Percentiles rank a stretch among this genome's conserved stretches.
These are phyloP conservation scores for Metarhizium sp. DNA, from an alignment of 2,329 filamentous ascomycete genomes.

Conservation along the genomic window DNA sequence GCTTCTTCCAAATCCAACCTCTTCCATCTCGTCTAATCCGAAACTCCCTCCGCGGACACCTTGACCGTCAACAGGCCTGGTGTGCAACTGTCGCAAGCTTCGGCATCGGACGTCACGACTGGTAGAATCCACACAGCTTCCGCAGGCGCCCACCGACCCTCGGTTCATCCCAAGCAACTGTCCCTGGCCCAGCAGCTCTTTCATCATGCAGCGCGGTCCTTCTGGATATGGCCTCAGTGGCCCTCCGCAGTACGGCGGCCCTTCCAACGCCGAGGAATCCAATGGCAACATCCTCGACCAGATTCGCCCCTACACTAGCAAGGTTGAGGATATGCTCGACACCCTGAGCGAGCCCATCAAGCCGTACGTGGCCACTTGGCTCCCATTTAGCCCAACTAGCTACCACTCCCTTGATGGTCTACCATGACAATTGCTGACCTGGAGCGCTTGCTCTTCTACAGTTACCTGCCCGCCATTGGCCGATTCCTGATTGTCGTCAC, in stretches of 20 bases:
- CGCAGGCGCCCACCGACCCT: slow-evolving; percentile 2
- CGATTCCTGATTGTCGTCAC: slow-evolving; percentile 97
- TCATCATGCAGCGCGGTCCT: slow-evolving; percentile 46
- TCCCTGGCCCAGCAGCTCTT: neutral
- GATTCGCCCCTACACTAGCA: slow-evolving; percentile 91
- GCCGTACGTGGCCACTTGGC: slow-evolving; percentile 49
- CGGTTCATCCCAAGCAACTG: neutral
- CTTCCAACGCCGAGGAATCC: slow-evolving; percentile 44
- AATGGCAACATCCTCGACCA: slow-evolving; percentile 60
- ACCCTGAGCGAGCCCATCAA: slow-evolving; percentile 82
- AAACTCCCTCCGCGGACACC: neutral
- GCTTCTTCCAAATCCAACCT: slow-evolving; percentile 4
- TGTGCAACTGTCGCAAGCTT: neutral
- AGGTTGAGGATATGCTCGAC: slow-evolving; percentile 92
- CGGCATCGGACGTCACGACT: neutral
- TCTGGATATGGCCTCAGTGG: slow-evolving; percentile 78
- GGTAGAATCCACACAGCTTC: neutral
- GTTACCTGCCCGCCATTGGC: slow-evolving; percentile 88
- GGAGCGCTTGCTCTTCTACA: slow-evolving; percentile 26
- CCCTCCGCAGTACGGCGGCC: slow-evolving; percentile 56
- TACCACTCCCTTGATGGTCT: too few species aligned
- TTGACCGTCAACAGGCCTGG: neutral
- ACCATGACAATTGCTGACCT: slow-evolving; percentile 10
- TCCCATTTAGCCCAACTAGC: neutral
- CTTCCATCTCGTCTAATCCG: neutral